Percentiles rank a stretch among this genome's conserved stretches.
Conservation (phyloP, 805 yeast genomes). For the Spathaspora sp. region DNA sequence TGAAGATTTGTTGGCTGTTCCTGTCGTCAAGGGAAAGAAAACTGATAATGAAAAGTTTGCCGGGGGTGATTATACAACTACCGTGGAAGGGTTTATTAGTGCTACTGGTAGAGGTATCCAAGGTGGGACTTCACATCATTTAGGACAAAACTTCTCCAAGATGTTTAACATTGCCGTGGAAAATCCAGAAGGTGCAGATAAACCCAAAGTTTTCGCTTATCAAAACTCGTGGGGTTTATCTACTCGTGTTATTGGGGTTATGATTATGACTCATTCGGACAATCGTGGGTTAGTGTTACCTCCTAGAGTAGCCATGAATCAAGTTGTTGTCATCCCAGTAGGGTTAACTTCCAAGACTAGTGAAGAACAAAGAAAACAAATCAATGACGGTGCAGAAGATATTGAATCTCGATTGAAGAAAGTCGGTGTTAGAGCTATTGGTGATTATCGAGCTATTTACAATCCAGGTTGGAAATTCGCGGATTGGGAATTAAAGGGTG, state of each 20-base stretch:
- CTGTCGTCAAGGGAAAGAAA: slow-evolving; percentile 91
- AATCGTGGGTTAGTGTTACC: slow-evolving; percentile 98
- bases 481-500: slow-evolving; percentile 95
- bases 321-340: slow-evolving; percentile 90
- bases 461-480: slow-evolving; percentile 99
- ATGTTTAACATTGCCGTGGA: slow-evolving; percentile 96
- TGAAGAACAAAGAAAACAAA: slow-evolving; percentile 66
- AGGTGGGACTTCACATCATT: slow-evolving; percentile 97
- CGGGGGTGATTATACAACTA: slow-evolving; percentile 94
- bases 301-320: slow-evolving; percentile 92
- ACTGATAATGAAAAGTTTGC: slow-evolving; percentile 98
- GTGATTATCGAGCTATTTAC: slow-evolving; percentile 91
- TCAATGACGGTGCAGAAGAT: slow-evolving; percentile 65
- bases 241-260: slow-evolving; percentile 97
- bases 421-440: slow-evolving; percentile 68
- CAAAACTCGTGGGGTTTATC: slow-evolving; percentile 99
- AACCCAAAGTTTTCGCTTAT: slow-evolving; percentile 83
- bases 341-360: slow-evolving; percentile 88
- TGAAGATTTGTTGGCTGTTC: slow-evolving; percentile 92
- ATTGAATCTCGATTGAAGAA: slow-evolving; percentile 60
- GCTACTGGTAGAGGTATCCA: slow-evolving; percentile 99
- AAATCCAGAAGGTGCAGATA: slow-evolving; percentile 86
- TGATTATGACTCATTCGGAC: slow-evolving; percentile 98
- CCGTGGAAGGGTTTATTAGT: slow-evolving; percentile 95
- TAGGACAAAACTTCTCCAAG: slow-evolving; percentile 97